Evolutionary conservation across 2,329 filamentous ascomycete genomes (phyloP).

Genomic region (Decorospora gaudefroyi): DNA sequence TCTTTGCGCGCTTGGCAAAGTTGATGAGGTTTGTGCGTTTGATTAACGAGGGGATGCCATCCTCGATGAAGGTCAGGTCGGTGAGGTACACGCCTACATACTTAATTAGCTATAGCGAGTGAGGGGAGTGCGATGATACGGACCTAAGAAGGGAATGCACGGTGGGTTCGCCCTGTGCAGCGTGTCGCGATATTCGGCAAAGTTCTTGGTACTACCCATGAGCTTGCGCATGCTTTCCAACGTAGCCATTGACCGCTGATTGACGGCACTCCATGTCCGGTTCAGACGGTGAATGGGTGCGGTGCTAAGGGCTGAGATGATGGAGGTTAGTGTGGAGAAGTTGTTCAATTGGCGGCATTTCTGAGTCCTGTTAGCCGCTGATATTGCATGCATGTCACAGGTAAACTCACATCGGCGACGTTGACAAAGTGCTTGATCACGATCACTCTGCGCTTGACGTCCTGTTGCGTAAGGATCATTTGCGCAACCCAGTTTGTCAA

Average conservation of each 20-base stretch:
- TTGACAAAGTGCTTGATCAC: constrained; percentile 98
- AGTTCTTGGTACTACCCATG: constrained; percentile 98
- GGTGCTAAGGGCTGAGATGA: constrained; percentile 93
- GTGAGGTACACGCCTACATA: constrained; percentile 85
- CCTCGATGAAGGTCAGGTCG: constrained; percentile 97
- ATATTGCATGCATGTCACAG: neutral
- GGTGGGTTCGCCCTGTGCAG: constrained; percentile 92
- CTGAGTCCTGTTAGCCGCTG: constrained; percentile 54
- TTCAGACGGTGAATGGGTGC: constrained; percentile 93
- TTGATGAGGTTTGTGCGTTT: constrained; percentile 98
- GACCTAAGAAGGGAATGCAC: constrained; percentile 98
- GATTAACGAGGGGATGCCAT: constrained; percentile 93
- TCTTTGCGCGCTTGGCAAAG: constrained; percentile 97
- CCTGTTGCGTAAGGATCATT: constrained; percentile 94
- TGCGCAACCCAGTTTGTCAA: constrained; percentile 99
- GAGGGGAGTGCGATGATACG: constrained; percentile 25
- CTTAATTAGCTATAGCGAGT: neutral
- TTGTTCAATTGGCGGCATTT: constrained; percentile 95
- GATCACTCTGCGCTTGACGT: constrained; percentile 93
- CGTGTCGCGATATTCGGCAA: constrained; percentile 92
- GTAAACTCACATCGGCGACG: constrained; percentile 80
- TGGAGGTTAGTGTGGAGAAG: constrained; percentile 95
- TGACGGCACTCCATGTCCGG: constrained; percentile 92
- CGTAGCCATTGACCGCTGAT: constrained; percentile 76
- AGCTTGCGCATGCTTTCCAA: constrained; percentile 90